Conservation (phyloP, 352 stramenopile species). For the Pythium insidiosum region DNA sequence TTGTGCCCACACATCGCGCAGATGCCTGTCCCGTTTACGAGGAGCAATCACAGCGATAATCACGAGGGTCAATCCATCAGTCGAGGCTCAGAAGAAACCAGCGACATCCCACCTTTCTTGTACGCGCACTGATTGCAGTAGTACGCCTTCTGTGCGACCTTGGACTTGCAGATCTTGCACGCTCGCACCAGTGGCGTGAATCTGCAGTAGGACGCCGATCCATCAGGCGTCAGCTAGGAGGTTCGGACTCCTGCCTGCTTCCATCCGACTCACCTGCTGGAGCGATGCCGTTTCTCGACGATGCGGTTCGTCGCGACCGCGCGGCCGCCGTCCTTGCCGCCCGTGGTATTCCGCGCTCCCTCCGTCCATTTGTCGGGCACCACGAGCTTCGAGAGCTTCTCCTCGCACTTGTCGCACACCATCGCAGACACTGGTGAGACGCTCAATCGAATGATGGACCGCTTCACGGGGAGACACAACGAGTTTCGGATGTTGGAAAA, state of each 20-base stretch:
- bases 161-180: constrained; percentile 63
- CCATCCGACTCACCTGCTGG: constrained; percentile 23
- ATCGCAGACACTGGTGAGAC: constrained; percentile 14
- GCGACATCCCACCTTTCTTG: constrained; percentile 47
- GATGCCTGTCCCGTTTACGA: constrained; percentile 38
- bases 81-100: too few relatives aligned
- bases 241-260: not conserved
- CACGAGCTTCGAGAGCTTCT: constrained; percentile 68
- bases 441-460: not conserved
- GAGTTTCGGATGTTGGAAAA: constrained; percentile 3
- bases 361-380: constrained; percentile 75
- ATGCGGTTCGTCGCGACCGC: constrained; percentile 30
- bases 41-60: too few relatives aligned
- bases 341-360: constrained; percentile 43
- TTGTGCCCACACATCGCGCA: constrained; percentile 65
- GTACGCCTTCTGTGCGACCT: constrained; percentile 38
- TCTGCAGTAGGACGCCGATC: too few relatives aligned
- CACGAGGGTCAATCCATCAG: too few relatives aligned
- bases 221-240: too few relatives aligned
- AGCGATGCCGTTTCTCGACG: constrained; percentile 33
- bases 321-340: constrained; percentile 41
- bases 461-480: not conserved
- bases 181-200: constrained; percentile 40
- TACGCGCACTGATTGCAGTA: constrained; percentile 76
- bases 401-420: constrained; percentile 71